Evolutionary conservation across 148 eudicot genomes (phyloP), one percentile per base, ranked within the genome.

Genomic region (Rhododendron griersonianum): DNA sequence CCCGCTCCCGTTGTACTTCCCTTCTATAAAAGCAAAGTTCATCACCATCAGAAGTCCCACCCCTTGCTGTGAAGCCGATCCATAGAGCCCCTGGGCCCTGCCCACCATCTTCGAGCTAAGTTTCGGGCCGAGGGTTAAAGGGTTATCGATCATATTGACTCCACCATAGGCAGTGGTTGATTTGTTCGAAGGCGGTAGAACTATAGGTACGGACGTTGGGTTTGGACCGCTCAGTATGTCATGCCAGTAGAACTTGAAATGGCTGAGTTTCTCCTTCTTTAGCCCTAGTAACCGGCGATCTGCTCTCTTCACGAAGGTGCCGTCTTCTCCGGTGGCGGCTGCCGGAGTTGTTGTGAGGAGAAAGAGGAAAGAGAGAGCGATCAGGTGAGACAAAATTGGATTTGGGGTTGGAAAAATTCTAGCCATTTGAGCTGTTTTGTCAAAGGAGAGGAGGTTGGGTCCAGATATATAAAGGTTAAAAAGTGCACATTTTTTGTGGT

Each of bases 181-280:
- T 3, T 28, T 44, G 30, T 75, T 88, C 1, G 87, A 13, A 16
- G 89, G 50, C 8, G 88, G 87, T 1, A 84, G 89, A 8, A 91
- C 85, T 3, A 94, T 84, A 1, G 16, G 33, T 4, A 93, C 74
- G 0, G 94, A 86, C 0, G 97, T 89, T 4, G 95, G 93, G 47
- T 79, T 80, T 0, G 79, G 79, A 21, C 97, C 97, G 47, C 89
- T 83, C 3, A 82, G 11, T 21, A 93, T 41, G 86, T 94, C 94
- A 87, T 93, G 97, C 94, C 94, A 94, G 87, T 90, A 94, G 18
- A 94, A 4, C 4, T 84, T 88, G 25, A 94, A 90, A 44, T 89
- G 92, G 89, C 83, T 93, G 11, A 93, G 81, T 55, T 94, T 93
- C 78, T 91, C 91, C 48, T 80, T 91, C 65, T 78, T 39, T 6